These are phyloP conservation scores for Paraphaeosphaeria minitans DNA, from an alignment of 2,329 filamentous ascomycete genomes.

Conservation along the genomic window DNA sequence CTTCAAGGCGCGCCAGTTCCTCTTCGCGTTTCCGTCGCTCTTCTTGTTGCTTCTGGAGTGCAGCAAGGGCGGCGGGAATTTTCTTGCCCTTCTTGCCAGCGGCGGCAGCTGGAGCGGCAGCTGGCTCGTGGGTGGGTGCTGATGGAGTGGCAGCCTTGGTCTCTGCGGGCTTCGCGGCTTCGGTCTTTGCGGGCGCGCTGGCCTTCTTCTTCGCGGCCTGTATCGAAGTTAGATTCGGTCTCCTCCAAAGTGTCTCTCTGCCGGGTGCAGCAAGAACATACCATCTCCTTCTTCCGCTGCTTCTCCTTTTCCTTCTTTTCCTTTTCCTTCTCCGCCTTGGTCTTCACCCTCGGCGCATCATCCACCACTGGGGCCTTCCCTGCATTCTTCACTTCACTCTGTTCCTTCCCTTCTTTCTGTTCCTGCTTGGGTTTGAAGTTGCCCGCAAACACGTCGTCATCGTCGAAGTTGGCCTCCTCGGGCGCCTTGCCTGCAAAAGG, in stretches of 20 bases:
- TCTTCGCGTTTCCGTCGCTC: conserved; percentile 70
- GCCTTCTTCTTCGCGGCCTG: conserved; percentile 63
- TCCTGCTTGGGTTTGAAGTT: conserved; percentile 72
- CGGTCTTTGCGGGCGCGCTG: conserved; percentile 55
- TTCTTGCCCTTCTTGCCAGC: conserved; percentile 84
- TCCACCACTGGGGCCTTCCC: conserved; percentile 49
- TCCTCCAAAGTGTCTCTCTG: background rate
- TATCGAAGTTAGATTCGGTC: conserved; percentile 14
- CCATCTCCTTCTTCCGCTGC: conserved; percentile 97
- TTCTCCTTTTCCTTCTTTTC: conserved; percentile 98
- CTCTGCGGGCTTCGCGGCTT: conserved; percentile 50
- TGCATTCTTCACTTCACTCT: conserved; percentile 49
- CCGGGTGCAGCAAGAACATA: conserved; percentile 47
- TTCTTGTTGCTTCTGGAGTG: conserved; percentile 83
- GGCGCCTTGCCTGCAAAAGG: conserved; percentile 71
- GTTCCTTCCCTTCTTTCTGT: conserved; percentile 55
- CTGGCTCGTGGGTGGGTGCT: conserved; percentile 31
- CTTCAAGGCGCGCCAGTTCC: conserved; percentile 62
- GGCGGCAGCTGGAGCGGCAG: conserved; percentile 35
- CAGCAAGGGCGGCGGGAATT: conserved; percentile 72
- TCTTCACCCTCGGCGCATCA: conserved; percentile 67
- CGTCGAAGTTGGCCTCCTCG: conserved; percentile 70
- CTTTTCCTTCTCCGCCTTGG: conserved; percentile 98
- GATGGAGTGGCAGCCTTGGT: conserved; percentile 44
- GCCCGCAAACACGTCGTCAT: conserved; percentile 82